Evolutionary conservation across 1,284 basidiomycete species (phyloP).

Genomic region (Amylostereum areolatum): DNA sequence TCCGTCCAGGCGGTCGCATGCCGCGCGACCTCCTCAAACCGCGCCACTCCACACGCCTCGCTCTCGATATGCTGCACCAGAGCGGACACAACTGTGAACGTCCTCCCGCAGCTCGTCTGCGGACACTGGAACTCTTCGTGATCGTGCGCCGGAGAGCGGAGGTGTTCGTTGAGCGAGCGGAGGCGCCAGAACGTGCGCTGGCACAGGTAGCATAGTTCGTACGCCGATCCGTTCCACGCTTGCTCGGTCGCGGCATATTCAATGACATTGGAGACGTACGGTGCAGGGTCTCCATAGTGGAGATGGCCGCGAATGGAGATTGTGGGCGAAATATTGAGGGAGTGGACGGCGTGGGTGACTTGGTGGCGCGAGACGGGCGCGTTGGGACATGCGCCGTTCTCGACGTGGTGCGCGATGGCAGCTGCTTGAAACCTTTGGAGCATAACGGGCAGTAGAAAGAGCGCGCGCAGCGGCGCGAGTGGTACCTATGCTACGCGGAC

Average conservation of each 20-base stretch:
- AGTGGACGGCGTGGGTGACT: slow-evolving; percentile 28
- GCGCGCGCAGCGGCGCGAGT: no score
- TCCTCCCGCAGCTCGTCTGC: slow-evolving; percentile 26
- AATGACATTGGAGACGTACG: slow-evolving; percentile 32
- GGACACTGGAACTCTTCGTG: slow-evolving; percentile 38
- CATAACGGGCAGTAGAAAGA: slow-evolving; percentile 37
- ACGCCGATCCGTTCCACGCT: slow-evolving; percentile 42
- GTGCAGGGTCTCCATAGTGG: slow-evolving; percentile 23
- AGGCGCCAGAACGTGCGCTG: slow-evolving; percentile 31
- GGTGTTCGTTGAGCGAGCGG: slow-evolving; percentile 41
- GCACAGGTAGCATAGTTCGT: slow-evolving; percentile 54
- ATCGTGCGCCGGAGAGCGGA: slow-evolving; percentile 41
- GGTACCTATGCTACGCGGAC: no score
- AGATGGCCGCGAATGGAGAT: slow-evolving; percentile 27
- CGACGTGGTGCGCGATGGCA: slow-evolving; percentile 42
- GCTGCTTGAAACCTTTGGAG: slow-evolving; percentile 32
- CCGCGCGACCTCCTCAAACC: slow-evolving; percentile 31
- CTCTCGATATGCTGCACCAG: slow-evolving; percentile 54
- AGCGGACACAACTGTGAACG: slow-evolving; percentile 41
- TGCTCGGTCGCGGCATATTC: slow-evolving; percentile 30
- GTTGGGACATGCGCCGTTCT: slow-evolving; percentile 31
- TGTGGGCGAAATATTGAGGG: slow-evolving; percentile 24
- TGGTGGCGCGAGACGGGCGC: slow-evolving; percentile 22
- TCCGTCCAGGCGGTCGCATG: slow-evolving; percentile 27
- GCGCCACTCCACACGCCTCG: slow-evolving; percentile 41